Base-by-base conservation (phyloP, 345 rosid genomes). In the Euphorbia lathyris region DNA sequence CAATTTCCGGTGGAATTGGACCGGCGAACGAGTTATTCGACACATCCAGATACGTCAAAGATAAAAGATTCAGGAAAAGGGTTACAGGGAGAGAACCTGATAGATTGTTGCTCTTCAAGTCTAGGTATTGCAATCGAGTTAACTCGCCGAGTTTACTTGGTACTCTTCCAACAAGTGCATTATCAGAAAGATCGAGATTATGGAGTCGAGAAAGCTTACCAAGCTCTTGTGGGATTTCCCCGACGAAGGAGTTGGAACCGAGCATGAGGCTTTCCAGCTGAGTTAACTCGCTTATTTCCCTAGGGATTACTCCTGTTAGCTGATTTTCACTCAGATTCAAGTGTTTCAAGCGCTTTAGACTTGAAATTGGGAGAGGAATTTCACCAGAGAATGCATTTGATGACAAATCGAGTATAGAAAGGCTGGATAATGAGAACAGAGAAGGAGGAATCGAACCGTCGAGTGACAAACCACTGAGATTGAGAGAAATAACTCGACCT, bases 11-110 rank as follows among this genome's bases (percentile, higher is more conserved):
- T 5, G 94, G 92, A 67, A 92, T 77, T 10, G 59, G 12, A 1
- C 96, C 96, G 5, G 85, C 74, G 43, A 95, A 79, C 0, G 93
- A 82, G 74, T 95, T 95, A 82, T 86, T 90, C 36, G 97, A 85
- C 20, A 92, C 14, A 40, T 92, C 99, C 1, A 95, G 75, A 10
- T 92, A 87, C 26, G 79, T 68, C 11, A 95, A 60, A 5, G 83
- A 73, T 3, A 58, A 68, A 43, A 94, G 86, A 36, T 79, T 81
- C 32, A 68, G 67, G 69, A 87, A 82, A 30, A 94, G 55, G 0
- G 74, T 59, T 4, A 43, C 51, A 43, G 90, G 93, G 38, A 91
- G 66, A 5, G 91, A 72, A 65, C 96, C 95, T 30, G 93, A 87
- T 48, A 91, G 77, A 22, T 58, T 58, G 69, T 91, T 91, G 75